A percentile compares a stretch with the other conserved stretches of the same genome.
Evolutionary conservation across 306 rosid species (phyloP).

Genomic region (Hylodesmum podocarpum): DNA sequence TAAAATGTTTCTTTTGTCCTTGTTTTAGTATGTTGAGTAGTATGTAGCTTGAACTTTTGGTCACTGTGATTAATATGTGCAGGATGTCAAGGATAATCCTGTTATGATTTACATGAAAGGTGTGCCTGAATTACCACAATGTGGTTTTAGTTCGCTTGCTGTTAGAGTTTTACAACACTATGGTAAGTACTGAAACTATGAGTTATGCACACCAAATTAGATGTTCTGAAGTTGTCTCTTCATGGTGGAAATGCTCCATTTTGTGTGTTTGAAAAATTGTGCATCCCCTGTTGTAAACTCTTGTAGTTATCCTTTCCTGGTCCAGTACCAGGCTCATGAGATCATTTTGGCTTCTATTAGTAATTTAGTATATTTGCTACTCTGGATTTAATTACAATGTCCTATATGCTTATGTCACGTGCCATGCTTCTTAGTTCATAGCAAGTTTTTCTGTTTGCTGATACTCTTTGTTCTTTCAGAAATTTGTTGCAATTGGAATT

Average conservation of each 20-base stretch:
- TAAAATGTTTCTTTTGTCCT: not conserved
- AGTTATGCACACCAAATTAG: not conserved
- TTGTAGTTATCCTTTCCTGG: too few relatives aligned
- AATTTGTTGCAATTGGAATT: not conserved
- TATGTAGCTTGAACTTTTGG: not conserved
- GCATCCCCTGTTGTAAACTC: not conserved
- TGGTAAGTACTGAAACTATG: constrained; percentile 39
- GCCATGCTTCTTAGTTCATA: not conserved
- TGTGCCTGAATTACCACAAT: constrained; percentile 69
- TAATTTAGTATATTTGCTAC: not conserved
- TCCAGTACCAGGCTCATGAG: not conserved
- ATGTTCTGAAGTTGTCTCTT: constrained; percentile 15
- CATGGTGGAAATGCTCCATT: not conserved
- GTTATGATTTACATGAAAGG: constrained; percentile 91
- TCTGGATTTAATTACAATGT: not conserved
- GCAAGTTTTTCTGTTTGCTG: not conserved
- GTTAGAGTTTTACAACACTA: constrained; percentile 65
- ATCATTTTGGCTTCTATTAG: not conserved
- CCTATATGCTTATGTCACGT: not conserved
- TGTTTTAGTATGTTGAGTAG: not conserved
- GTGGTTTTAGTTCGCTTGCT: constrained; percentile 87
- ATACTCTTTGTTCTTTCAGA: not conserved
- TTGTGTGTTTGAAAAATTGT: not conserved
- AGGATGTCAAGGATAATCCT: constrained; percentile 83
- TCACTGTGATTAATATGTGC: constrained; percentile 23